Evolutionary conservation across 2,329 filamentous ascomycete species (phyloP).

Genomic region (Diplocarpon rosae): DNA sequence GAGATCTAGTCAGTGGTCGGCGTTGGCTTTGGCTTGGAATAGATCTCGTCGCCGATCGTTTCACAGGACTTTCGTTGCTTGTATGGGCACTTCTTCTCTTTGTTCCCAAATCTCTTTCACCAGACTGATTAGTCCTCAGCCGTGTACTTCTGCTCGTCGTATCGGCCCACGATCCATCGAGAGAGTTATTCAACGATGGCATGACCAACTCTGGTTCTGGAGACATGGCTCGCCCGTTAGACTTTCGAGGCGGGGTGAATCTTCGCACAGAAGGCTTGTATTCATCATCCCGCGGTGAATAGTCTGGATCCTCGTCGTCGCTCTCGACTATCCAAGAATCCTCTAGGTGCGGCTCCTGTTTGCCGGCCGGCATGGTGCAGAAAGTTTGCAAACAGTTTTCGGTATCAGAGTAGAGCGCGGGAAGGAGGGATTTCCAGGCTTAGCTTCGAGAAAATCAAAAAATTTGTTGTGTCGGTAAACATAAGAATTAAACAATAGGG

Average conservation of each 20-base stretch:
- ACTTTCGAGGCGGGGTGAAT: constrained; percentile 15
- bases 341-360: constrained; percentile 17
- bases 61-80: constrained; percentile 18
- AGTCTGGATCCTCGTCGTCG: constrained; percentile 15
- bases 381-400: not conserved
- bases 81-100: constrained; percentile 14
- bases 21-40: not conserved
- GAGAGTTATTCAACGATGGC: constrained; percentile 25
- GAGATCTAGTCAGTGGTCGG: not conserved
- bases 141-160: constrained; percentile 13
- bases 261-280: constrained; percentile 9
- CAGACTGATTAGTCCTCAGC: constrained; percentile 7
- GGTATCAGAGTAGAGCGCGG: too few relatives aligned
- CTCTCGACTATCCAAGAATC: constrained; percentile 27
- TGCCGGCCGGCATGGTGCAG: constrained; percentile 16
- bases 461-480: not conserved
- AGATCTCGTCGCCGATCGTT: constrained; percentile 9
- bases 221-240: constrained; percentile 17
- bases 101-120: constrained; percentile 11
- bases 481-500: too few relatives aligned
- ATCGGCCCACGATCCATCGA: constrained; percentile 24
- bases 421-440: too few relatives aligned
- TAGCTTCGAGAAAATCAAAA: not conserved
- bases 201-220: constrained; percentile 27
- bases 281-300: constrained; percentile 15